Evolutionary conservation across 2,329 filamentous ascomycete species (phyloP).

Genomic region (Zymoseptoria ardabiliae): DNA sequence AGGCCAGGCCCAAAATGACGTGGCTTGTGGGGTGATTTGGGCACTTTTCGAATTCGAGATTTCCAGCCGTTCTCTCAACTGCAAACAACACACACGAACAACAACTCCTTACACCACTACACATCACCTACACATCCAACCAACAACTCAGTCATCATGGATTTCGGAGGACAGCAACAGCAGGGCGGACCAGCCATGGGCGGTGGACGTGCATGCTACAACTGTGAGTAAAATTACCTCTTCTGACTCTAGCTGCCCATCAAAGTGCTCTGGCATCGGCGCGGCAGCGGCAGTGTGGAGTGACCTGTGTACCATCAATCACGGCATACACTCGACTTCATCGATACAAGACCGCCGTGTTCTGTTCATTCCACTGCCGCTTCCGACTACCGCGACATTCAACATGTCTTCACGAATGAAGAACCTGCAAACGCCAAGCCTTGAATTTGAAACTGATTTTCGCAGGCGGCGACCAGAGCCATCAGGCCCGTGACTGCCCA

Average conservation of each 20-base stretch:
- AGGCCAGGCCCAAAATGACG: not conserved
- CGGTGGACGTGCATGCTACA: slow-evolving; percentile 50
- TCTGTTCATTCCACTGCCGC: not conserved
- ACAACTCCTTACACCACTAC: not conserved
- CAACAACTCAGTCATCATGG: not conserved
- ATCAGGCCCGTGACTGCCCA: slow-evolving; percentile 46
- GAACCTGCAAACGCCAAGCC: slow-evolving; percentile 5
- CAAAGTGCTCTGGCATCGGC: not conserved
- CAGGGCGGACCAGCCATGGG: slow-evolving; percentile 22
- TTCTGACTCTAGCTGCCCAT: slow-evolving; percentile 1
- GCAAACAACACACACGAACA: not conserved
- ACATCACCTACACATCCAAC: not conserved
- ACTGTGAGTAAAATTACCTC: slow-evolving; percentile 42
- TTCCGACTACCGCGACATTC: not conserved
- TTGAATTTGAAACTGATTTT: slow-evolving; percentile 14
- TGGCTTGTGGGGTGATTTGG: not conserved
- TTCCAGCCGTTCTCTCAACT: not conserved
- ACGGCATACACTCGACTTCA: not conserved
- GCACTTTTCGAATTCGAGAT: not conserved
- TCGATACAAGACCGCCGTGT: not conserved
- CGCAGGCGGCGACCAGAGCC: slow-evolving; percentile 42
- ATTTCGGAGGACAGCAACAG: not conserved
- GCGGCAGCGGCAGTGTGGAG: not conserved
- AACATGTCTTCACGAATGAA: slow-evolving; percentile 1
- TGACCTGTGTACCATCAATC: not conserved